Evolutionary conservation across 139 green algal genomes (phyloP).

Genomic region (Ettlia oleoabundans): DNA sequence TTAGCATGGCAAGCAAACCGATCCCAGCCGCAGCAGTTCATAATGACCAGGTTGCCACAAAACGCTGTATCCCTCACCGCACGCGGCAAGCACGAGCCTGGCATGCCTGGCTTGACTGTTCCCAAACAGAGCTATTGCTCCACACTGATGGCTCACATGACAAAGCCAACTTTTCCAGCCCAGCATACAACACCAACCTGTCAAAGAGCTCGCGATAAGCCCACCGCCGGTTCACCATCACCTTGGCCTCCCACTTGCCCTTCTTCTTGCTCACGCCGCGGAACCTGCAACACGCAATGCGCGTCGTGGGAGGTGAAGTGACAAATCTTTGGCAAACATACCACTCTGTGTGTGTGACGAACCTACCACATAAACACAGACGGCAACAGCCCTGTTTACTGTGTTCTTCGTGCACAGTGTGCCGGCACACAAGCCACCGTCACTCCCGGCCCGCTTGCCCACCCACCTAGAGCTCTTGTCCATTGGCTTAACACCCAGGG

Average conservation of each 20-base stretch:
- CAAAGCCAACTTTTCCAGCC: too few species aligned
- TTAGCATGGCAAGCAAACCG: background rate
- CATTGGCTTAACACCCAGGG: constrained; percentile 82
- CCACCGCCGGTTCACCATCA: constrained; percentile 83
- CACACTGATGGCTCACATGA: too few species aligned
- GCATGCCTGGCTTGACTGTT: too few species aligned
- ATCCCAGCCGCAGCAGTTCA: too few species aligned
- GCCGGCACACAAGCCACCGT: too few species aligned
- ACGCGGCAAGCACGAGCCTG: background rate
- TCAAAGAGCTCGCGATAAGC: constrained; percentile 79
- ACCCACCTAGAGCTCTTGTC: constrained; percentile 66
- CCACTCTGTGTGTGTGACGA: background rate
- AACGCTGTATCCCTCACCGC: too few species aligned
- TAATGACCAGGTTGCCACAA: too few species aligned
- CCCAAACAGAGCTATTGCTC: too few species aligned
- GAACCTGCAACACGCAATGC: constrained; percentile 41
- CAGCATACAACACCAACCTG: constrained; percentile 18
- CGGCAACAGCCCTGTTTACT: too few species aligned
- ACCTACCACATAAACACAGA: background rate
- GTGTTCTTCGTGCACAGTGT: too few species aligned
- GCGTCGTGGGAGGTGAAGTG: background rate
- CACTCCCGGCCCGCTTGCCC: too few species aligned
- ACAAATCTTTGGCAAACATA: background rate
- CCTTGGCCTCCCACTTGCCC: constrained; percentile 82
- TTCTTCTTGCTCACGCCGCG: constrained; percentile 80